Conservation (phyloP, 164 flowering plant genomes). For the Chloranthus sessilifolius region DNA sequence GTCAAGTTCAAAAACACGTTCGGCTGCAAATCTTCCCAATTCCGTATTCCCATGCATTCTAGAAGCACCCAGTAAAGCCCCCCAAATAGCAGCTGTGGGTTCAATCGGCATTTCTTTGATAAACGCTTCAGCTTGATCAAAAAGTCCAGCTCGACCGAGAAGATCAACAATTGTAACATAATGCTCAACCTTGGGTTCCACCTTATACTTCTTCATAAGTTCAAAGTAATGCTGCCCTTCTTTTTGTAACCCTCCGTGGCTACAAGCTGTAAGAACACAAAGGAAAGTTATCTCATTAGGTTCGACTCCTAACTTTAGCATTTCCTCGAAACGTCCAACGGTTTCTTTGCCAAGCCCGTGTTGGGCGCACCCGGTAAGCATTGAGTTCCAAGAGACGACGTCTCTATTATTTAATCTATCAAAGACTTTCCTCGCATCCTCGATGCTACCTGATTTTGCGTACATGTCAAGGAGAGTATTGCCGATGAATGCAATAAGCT, state of each 20-base stretch:
- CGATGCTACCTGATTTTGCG: slow-evolving; percentile 59
- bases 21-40: slow-evolving; percentile 57
- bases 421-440: slow-evolving; percentile 57
- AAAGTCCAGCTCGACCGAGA: slow-evolving; percentile 60
- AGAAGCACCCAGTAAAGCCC: slow-evolving; percentile 65
- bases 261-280: slow-evolving; percentile 67
- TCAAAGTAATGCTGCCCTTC: slow-evolving; percentile 49
- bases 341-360: slow-evolving; percentile 59
- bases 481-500: slow-evolving; percentile 49
- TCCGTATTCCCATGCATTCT: slow-evolving; percentile 62
- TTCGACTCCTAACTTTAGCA: slow-evolving; percentile 36
- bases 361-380: slow-evolving; percentile 65
- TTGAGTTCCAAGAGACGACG: slow-evolving; percentile 68
- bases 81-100: slow-evolving; percentile 59
- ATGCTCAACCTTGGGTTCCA: slow-evolving; percentile 46
- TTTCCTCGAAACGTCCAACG: slow-evolving; percentile 34
- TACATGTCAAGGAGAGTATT: slow-evolving; percentile 71
- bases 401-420: slow-evolving; percentile 39
- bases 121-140: slow-evolving; percentile 41
- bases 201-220: slow-evolving; percentile 38
- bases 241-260: slow-evolving; percentile 56
- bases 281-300: slow-evolving; percentile 62
- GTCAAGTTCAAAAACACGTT: slow-evolving; percentile 54
- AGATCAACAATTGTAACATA: slow-evolving; percentile 65
- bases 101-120: slow-evolving; percentile 50